Conservation (phyloP, 2,329 filamentous ascomycete species). For the Claviceps purpurea region DNA sequence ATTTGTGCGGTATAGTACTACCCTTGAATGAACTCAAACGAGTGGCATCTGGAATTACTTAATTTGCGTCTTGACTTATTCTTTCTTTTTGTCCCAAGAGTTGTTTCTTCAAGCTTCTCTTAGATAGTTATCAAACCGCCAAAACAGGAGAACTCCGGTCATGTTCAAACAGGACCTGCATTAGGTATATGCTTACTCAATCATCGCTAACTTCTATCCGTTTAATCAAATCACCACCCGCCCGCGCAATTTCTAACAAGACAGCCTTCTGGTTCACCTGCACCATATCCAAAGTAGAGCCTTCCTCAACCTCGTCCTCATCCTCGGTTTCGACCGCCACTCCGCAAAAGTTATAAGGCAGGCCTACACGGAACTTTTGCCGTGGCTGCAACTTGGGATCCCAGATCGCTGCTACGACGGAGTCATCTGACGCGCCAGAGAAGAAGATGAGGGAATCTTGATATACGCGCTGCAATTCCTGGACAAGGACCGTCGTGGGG, state of each 20-base stretch:
- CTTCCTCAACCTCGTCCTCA: slow-evolving; percentile 20
- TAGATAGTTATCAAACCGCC: too few species aligned
- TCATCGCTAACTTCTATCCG: slow-evolving; percentile 39
- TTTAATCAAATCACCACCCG: slow-evolving; percentile 54
- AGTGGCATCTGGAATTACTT: too few species aligned
- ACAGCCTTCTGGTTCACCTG: slow-evolving; percentile 55
- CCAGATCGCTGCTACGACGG: slow-evolving; percentile 45
- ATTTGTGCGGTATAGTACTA: too few species aligned
- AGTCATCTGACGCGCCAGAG: slow-evolving; percentile 46
- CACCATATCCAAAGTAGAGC: slow-evolving; percentile 27
- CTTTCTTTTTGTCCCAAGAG: too few species aligned
- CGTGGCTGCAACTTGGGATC: slow-evolving; percentile 34
- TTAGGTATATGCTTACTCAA: background rate
- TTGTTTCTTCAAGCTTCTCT: too few species aligned
- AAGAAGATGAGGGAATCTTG: slow-evolving; percentile 67
- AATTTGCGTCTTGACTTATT: too few species aligned
- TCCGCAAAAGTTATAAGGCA: slow-evolving; percentile 45
- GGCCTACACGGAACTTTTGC: slow-evolving; percentile 55
- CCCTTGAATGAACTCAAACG: too few species aligned
- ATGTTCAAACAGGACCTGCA: too few species aligned
- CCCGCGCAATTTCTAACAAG: slow-evolving; percentile 57
- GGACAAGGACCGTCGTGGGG: slow-evolving; percentile 49
- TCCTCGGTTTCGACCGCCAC: slow-evolving; percentile 12
- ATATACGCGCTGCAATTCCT: slow-evolving; percentile 55
- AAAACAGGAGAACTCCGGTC: too few species aligned